These are phyloP conservation scores for Linnemannia zychae DNA, from an alignment of 192 early-diverging fungal genomes.

Conservation along the genomic window DNA sequence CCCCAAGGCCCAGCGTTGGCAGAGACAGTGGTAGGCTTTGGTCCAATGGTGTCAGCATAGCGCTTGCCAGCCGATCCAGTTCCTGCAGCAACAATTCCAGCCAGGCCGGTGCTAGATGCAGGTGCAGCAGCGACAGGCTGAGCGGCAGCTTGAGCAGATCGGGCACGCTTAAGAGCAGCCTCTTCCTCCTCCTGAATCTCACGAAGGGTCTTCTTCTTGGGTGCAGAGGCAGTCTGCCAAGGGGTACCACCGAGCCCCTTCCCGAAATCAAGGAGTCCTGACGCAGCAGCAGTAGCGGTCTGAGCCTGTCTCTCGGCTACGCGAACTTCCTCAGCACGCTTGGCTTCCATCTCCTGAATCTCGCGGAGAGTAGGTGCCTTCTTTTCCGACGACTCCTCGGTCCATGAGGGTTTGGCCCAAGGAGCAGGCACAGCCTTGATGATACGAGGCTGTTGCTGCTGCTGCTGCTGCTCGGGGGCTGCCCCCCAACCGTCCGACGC, in stretches of 20 bases:
- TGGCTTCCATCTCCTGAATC: conserved; percentile 71
- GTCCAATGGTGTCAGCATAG: conserved; percentile 54
- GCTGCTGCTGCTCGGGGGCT: conserved; percentile 4
- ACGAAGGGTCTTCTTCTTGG: conserved; percentile 63
- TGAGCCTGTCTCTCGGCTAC: conserved; percentile 22
- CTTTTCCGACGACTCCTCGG: conserved; percentile 25
- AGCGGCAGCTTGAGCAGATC: conserved; percentile 23
- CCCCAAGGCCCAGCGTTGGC: conserved; percentile 20
- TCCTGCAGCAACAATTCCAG: conserved; percentile 12
- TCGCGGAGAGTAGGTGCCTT: conserved; percentile 64
- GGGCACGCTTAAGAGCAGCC: conserved; percentile 54
- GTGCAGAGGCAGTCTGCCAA: conserved; percentile 51
- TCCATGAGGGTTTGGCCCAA: conserved; percentile 26
- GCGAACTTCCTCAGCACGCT: conserved; percentile 42
- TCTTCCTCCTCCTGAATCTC: conserved; percentile 69
- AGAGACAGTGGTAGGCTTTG: neutral
- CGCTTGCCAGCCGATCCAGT: conserved; percentile 41
- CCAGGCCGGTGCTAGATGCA: conserved; percentile 7
- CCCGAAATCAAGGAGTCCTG: neutral
- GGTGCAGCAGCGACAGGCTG: conserved; percentile 19
- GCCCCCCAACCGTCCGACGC: neutral
- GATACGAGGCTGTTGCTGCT: conserved; percentile 13
- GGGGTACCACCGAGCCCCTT: conserved; percentile 16
- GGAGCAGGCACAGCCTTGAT: conserved; percentile 41
- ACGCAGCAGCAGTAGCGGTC: neutral